Base-by-base conservation (phyloP, 1,139 yeast species). In the Diutina pseudorugosa region DNA sequence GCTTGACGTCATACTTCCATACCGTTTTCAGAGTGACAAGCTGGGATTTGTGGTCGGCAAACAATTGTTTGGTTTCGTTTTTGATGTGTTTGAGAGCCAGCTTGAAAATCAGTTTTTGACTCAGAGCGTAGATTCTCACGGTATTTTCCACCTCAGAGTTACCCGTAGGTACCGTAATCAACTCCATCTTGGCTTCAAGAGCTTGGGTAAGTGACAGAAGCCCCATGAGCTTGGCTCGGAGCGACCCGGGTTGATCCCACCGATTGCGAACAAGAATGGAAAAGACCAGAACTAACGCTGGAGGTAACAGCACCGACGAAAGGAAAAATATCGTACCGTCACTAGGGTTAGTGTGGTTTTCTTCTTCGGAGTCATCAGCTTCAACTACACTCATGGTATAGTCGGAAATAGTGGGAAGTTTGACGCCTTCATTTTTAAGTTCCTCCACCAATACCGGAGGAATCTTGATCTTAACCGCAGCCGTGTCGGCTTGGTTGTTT, bases 401-500 rank as follows among this genome's bases (percentile, higher is more conserved):
- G 57, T 77, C 81, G 21, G 65, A 63, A 8, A 75, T 54, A 1
- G 68, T 65, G 0, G 85, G 84, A 30, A 83, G 62, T 25, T 66
- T 60, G 1, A 82, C 65, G 0, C 76, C 76, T 57, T 71, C 65
- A 5, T 59, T 58, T 51, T 67, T 61, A 30, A 80, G 65, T 12
- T 65, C 65, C 1, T 69, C 65, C 30, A 72, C 54, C 41, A 68
- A 50, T 16, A 63, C 67, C 8, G 59, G 54, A 0, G 84, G 80
- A 16, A 76, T 68, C 61, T 72, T 80, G 56, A 80, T 71, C 59
- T 73, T 77, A 52, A 80, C 68, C 0, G 85, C 80, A 1, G 85
- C 81, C 2, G 79, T 67, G 59, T 90, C 96, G 50, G 79, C 77
- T 5, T 19, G 20, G 61, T 88, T 89, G 45, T 76, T 67, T 21